Percentiles rank a stretch among this genome's conserved stretches.
Evolutionary conservation across 345 rosid genomes (phyloP).

Genomic region (Atalantia buxifolia): DNA sequence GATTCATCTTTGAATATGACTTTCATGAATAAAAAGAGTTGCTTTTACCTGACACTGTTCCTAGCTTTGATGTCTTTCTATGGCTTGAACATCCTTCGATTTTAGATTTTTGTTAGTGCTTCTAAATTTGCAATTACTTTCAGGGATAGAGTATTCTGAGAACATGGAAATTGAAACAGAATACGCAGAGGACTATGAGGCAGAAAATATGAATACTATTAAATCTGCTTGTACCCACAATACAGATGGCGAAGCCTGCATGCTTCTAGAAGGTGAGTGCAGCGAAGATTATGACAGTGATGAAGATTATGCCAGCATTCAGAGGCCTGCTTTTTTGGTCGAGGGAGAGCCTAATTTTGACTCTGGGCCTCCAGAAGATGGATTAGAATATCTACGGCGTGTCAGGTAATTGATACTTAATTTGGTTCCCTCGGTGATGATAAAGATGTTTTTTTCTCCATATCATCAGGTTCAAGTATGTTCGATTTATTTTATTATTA

Average conservation of each 20-base stretch:
- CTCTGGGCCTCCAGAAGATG: conserved; percentile 93
- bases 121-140: conserved; percentile 29
- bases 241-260: conserved; percentile 28
- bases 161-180: conserved; percentile 28
- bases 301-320: conserved; percentile 68
- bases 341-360: conserved; percentile 88
- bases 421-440: not conserved
- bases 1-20: not conserved
- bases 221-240: conserved; percentile 18
- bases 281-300: conserved; percentile 63
- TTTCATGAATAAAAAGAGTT: conserved; percentile 5
- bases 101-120: conserved; percentile 4
- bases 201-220: conserved; percentile 15
- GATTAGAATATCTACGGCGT: conserved; percentile 80
- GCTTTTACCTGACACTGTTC: not conserved
- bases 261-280: conserved; percentile 29
- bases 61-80: not conserved
- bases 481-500: not conserved
- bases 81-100: not conserved
- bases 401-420: conserved; percentile 54
- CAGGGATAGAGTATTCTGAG: conserved; percentile 44
- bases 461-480: not conserved
- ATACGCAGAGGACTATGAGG: conserved; percentile 20
- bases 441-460: not conserved
- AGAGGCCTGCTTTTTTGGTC: conserved; percentile 74